phyloP scores from a whole-genome alignment of 2,329 filamentous ascomycete genomes.

The Graphilbum sp. region DNA sequence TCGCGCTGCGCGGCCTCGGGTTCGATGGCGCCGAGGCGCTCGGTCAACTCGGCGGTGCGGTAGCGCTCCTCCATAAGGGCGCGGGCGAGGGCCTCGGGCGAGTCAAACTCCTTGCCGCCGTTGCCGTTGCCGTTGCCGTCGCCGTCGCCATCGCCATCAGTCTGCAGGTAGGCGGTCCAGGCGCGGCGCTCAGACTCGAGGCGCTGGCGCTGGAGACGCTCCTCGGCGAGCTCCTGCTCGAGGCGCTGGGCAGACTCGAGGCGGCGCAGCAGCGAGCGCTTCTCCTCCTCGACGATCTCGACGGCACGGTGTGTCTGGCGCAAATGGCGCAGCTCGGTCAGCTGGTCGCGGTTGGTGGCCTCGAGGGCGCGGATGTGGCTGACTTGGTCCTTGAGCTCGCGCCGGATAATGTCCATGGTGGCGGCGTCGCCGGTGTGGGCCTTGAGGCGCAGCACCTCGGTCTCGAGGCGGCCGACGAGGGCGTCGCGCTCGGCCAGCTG shows the following conservation, averaged over 20 bases:
- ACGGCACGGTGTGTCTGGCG: slow-evolving; percentile 74
- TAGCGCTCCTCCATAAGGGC: slow-evolving; percentile 72
- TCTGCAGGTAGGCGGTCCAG: slow-evolving; percentile 75
- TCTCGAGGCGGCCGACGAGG: slow-evolving; percentile 59
- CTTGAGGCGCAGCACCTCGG: slow-evolving; percentile 68
- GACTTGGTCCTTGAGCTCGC: slow-evolving; percentile 81
- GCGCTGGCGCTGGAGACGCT: slow-evolving; percentile 66
- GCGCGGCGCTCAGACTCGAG: slow-evolving; percentile 76
- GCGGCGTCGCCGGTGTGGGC: slow-evolving; percentile 78
- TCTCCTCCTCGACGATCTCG: slow-evolving; percentile 90
- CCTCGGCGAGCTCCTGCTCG: slow-evolving; percentile 62
- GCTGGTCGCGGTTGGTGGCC: slow-evolving; percentile 61
- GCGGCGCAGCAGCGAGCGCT: slow-evolving; percentile 63
- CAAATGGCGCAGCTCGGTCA: slow-evolving; percentile 62
- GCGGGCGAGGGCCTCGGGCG: slow-evolving; percentile 72
- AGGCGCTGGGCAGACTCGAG: slow-evolving; percentile 59
- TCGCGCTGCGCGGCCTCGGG: slow-evolving; percentile 67
- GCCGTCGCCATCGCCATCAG: slow-evolving; percentile 37
- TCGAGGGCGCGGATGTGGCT: slow-evolving; percentile 80
- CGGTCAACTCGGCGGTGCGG: slow-evolving; percentile 62
- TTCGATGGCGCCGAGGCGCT: slow-evolving; percentile 62
- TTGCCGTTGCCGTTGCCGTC: slow-evolving; percentile 40
- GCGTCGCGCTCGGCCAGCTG: slow-evolving; percentile 53
- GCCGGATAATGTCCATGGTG: slow-evolving; percentile 68
- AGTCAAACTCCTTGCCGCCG: slow-evolving; percentile 50